Evolutionary conservation across 176 grass and related monocot genomes (phyloP), one percentile per base, ranked within the genome.

Genomic region (Alloteropsis semialata): DNA sequence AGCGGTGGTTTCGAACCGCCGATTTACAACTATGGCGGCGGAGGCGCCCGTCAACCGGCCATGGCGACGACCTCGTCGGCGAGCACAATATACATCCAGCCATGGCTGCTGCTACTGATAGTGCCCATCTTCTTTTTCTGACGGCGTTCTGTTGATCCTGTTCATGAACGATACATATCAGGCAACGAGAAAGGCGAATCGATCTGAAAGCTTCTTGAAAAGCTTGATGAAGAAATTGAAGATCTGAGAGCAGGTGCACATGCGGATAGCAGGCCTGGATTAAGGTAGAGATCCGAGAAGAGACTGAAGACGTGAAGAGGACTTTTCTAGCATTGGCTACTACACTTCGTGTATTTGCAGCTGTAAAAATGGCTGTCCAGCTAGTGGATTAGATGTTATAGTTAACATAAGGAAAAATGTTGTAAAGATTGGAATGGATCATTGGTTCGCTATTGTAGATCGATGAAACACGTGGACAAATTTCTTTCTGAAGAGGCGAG

Each of bases 1-100:
- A 50, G 7, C 5, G 61, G 70, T 17, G 64, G 53, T 17, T 5
- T 50, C 51, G 43, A n/a, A n/a, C 78, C 83, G 17, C 78, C 72
- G 24, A 24, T 82, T 44, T 81, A 82, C 65, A 82, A 30, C 78
- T 65, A 86, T 10, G 79, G 78, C 8, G 36, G 55, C 3, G 88
- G 83, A 30, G 72, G 78, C 13, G 25, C 22, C 5, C 65, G 59
- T 37, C 37, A 25, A 2, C 62, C 56, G n/a, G 48, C n/a, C 18
- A 82, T 24, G 64, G 50, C 30, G 14, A 59, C 30, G 14, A 49
- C 78, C 37, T 86, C 88, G n/a, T 82, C 83, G 14, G 79, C 56
- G 45, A 72, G 27, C 64, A 33, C 36, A 13, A 36, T 46, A 45
- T 50, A 4, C 72, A 41, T 25, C n/a, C 72, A 36, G 12, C 73